phyloP scores from a whole-genome alignment of 83 land plant genomes.

The Thuja plicata region DNA sequence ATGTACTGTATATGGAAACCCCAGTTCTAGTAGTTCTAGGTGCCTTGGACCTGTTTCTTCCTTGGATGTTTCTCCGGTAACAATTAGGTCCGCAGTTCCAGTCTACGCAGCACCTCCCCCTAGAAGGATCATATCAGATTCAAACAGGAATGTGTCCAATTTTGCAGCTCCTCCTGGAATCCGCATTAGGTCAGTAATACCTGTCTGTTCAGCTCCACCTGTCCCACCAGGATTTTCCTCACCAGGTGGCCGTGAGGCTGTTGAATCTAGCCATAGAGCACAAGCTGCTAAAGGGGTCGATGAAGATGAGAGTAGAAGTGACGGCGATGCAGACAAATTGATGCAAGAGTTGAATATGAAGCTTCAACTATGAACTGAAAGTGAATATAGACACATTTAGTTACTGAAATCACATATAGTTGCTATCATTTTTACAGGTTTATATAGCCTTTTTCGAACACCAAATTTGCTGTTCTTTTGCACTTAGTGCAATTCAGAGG shows the following conservation, averaged over 20 bases:
- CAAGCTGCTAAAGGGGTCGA: slow-evolving; percentile 3
- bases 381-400: not conserved
- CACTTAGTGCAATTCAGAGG: slow-evolving; percentile 2
- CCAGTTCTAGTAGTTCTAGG: not conserved
- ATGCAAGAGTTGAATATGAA: not conserved
- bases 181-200: slow-evolving; percentile 32
- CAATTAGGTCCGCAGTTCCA: slow-evolving; percentile 20
- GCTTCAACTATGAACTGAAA: slow-evolving; percentile 9
- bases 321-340: not conserved
- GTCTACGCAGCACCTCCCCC: slow-evolving; percentile 22
- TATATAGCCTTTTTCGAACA: not conserved
- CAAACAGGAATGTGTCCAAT: slow-evolving; percentile 10
- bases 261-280: not conserved
- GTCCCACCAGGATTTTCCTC: slow-evolving; percentile 4
- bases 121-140: not conserved
- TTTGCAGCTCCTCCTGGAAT: slow-evolving; percentile 32
- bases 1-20: not conserved
- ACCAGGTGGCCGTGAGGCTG: slow-evolving; percentile 4
- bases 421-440: slow-evolving; percentile 6
- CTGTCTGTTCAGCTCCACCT: slow-evolving; percentile 41
- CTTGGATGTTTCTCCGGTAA: slow-evolving; percentile 22
- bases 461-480: not conserved
- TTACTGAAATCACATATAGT: not conserved
- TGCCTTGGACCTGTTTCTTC: not conserved
- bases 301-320: not conserved